Evolutionary conservation across 2,329 filamentous ascomycete species (phyloP), one percentile per base, ranked within the genome.

Genomic region (Sclerotinia spermophila): DNA sequence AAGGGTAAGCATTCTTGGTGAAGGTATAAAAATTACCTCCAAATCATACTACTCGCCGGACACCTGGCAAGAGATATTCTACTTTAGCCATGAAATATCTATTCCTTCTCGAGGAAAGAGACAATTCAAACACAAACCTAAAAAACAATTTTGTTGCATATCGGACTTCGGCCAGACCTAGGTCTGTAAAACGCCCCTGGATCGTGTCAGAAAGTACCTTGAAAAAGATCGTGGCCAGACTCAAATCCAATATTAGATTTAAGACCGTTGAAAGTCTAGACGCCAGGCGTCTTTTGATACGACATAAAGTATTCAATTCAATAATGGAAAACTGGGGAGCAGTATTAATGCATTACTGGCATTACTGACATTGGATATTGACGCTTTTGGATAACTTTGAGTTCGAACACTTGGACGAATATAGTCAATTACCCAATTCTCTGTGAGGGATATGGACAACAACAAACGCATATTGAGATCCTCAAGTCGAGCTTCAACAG

Each of bases 381-480:
- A 19, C 17, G 10, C 15, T 5, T 53, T 4, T 11, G 40, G 17
- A 24, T 3, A 38, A 21, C 5, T 40, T 30, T 7, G 21, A 33
- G n/a, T 45, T 62, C 27, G 24, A 27, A 40, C 45, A 53, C 15
- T 5, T 65, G 33, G 35, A 48, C 45, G 15, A n/a, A 10, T 21
- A 27, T 1, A 30, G 35, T 30, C 62, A 65, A 65, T 24, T 8
- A 38, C 1, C 10, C 7, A 13, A 30, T 27, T 30, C n/a, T 10
- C 33, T 27, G 24, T 7, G 17, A 11, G 5, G n/a, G 27, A 38
- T 11, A 65, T 40, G 61, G 17, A 40, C 24, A 51, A 15, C 33
- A 15, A 65, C 44, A 38, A 65, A 65, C 61, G 45, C 24, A 53
- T 53, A 7, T 21, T 27, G 21, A 65, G 62, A 65, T 65, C 45